phyloP scores from a whole-genome alignment of 169 alveolate genomes.

The Plasmodium malariae region DNA sequence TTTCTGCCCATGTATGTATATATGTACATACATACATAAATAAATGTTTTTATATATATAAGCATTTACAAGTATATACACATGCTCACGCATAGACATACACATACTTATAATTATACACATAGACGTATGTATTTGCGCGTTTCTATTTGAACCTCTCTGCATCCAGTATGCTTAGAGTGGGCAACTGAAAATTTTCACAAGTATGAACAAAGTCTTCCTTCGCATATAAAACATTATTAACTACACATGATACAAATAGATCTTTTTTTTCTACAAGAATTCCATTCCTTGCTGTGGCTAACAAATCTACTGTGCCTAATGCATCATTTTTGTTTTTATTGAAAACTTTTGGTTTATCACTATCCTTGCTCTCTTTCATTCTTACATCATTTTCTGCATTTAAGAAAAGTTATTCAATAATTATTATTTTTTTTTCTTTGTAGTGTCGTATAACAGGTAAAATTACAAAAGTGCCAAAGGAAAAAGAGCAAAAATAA shows the following conservation, averaged over 20 bases:
- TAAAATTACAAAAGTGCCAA: too few species aligned
- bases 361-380: slow-evolving; percentile 12
- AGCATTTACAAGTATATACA: too few species aligned
- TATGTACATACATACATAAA: neutral
- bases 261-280: slow-evolving; percentile 62
- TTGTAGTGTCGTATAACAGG: too few species aligned
- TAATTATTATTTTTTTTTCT: neutral
- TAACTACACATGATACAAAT: slow-evolving; percentile 58
- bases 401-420: neutral
- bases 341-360: slow-evolving; percentile 71
- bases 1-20: neutral
- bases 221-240: slow-evolving; percentile 63
- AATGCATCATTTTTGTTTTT: slow-evolving; percentile 71
- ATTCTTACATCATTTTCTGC: slow-evolving; percentile 60
- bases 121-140: neutral
- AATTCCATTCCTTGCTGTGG: slow-evolving; percentile 63
- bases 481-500: too few species aligned
- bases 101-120: neutral
- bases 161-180: slow-evolving; percentile 62
- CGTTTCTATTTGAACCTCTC: slow-evolving; percentile 37
- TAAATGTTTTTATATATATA: too few species aligned
- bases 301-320: slow-evolving; percentile 68
- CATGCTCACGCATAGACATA: too few species aligned
- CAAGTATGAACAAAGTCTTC: slow-evolving; percentile 21
- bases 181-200: slow-evolving; percentile 33